These are phyloP conservation scores for Plasmopara halstedii DNA, from an alignment of 352 stramenopile genomes.

Conservation along the genomic window DNA sequence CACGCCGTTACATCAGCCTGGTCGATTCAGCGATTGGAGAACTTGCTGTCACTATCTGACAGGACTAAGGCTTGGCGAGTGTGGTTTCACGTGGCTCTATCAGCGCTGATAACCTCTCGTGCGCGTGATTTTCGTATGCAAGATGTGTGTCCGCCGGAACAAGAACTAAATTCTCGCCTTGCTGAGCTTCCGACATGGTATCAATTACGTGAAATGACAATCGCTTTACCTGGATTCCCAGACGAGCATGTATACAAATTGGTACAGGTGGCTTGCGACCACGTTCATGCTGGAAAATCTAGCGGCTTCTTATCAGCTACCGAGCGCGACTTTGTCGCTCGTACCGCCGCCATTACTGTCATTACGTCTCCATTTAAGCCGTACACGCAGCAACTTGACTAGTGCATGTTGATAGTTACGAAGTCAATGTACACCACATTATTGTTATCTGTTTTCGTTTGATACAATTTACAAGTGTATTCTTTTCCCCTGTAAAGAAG, in stretches of 20 bases:
- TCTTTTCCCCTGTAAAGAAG: slow-evolving; percentile 6
- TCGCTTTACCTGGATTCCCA: slow-evolving; percentile 26
- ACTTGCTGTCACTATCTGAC: slow-evolving; percentile 22
- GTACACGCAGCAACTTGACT: too few relatives aligned
- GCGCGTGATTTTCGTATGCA: slow-evolving; percentile 19
- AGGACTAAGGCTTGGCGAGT: slow-evolving; percentile 21
- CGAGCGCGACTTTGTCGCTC: slow-evolving; percentile 36
- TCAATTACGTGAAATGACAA: slow-evolving; percentile 23
- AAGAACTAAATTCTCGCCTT: slow-evolving; percentile 13
- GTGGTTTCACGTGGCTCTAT: slow-evolving; percentile 29
- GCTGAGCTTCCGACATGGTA: slow-evolving; percentile 29
- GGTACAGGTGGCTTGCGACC: slow-evolving; percentile 39
- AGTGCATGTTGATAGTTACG: too few relatives aligned
- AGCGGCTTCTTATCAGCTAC: slow-evolving; percentile 20
- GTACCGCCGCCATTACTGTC: slow-evolving; percentile 30
- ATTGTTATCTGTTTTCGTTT: too few relatives aligned
- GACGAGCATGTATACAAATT: slow-evolving; percentile 68
- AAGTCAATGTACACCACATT: background rate
- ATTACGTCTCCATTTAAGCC: slow-evolving; percentile 20
- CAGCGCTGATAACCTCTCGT: slow-evolving; percentile 18
- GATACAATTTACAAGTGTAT: too few relatives aligned
- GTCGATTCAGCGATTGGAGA: slow-evolving; percentile 31
- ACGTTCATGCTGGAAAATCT: slow-evolving; percentile 10
- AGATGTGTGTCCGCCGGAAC: slow-evolving; percentile 18
- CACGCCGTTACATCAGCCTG: slow-evolving; percentile 32